These are phyloP conservation scores for Nakazawaea ishiwadae DNA, from an alignment of 805 yeast genomes.

Conservation along the genomic window DNA sequence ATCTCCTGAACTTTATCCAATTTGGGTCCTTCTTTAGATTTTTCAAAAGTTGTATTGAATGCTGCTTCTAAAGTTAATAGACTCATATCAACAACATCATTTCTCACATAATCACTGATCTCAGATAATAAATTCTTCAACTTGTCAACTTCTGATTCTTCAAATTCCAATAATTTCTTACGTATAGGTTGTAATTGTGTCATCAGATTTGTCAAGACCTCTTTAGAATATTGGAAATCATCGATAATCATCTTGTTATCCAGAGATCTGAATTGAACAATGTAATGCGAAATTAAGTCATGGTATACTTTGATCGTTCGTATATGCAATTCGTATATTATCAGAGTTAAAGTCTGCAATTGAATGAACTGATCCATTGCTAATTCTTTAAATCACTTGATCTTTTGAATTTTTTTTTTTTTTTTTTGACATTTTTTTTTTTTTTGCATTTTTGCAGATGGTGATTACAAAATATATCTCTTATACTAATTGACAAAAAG, in stretches of 20 bases:
- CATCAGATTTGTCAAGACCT: neutral
- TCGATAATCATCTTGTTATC: conserved; percentile 1
- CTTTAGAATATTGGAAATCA: conserved; percentile 7
- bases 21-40: conserved; percentile 11
- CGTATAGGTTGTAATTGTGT: neutral
- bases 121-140: neutral
- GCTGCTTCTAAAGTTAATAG: conserved; percentile 5
- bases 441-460: too few species aligned
- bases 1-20: neutral
- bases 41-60: neutral
- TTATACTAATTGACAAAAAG: too few species aligned
- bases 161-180: neutral
- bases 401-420: neutral
- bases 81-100: conserved; percentile 9
- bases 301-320: conserved; percentile 1
- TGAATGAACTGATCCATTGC: neutral
- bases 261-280: neutral
- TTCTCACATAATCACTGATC: conserved; percentile 1
- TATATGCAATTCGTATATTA: neutral
- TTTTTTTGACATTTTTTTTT: neutral
- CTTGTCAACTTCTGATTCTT: neutral
- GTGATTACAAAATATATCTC: too few species aligned
- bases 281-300: neutral
- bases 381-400: neutral
- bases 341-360: neutral